phyloP scores from a whole-genome alignment of 2,329 filamentous ascomycete species.

The Aureobasidium leucospermi region DNA sequence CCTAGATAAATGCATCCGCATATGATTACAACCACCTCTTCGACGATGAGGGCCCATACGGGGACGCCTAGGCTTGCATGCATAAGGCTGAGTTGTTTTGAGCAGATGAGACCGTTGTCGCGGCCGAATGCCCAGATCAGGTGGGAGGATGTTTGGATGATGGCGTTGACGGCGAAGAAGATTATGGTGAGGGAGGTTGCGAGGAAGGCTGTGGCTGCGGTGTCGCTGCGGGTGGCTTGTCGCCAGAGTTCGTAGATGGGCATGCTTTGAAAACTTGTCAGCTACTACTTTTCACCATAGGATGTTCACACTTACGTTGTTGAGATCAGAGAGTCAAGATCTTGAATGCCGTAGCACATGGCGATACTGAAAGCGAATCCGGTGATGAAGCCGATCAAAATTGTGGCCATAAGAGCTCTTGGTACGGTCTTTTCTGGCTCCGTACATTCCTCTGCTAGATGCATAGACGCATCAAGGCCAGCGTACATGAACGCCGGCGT shows the following conservation, averaged over 20 bases:
- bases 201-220: conserved; percentile 7
- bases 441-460: conserved; percentile 21
- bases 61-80: conserved; percentile 47
- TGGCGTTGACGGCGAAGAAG: conserved; percentile 4
- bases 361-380: conserved; percentile 42
- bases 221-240: background rate
- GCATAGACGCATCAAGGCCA: conserved; percentile 19
- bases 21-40: conserved; percentile 39
- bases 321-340: conserved; percentile 28
- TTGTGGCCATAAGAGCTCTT: conserved; percentile 43
- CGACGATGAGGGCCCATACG: conserved; percentile 48
- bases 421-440: conserved; percentile 41
- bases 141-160: conserved; percentile 27
- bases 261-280: background rate
- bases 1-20: conserved; percentile 19
- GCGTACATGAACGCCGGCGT: conserved; percentile 22
- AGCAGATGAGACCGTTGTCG: conserved; percentile 51
- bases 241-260: conserved; percentile 15
- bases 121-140: conserved; percentile 46
- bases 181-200: background rate
- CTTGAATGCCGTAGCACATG: conserved; percentile 44
- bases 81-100: conserved; percentile 42
- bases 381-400: conserved; percentile 43
- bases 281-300: background rate
- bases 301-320: conserved; percentile 5